Percentiles rank a stretch among this genome's conserved stretches.
Evolutionary conservation across 2,329 filamentous ascomycete genomes (phyloP).

Genomic region (Colletotrichum phormii): DNA sequence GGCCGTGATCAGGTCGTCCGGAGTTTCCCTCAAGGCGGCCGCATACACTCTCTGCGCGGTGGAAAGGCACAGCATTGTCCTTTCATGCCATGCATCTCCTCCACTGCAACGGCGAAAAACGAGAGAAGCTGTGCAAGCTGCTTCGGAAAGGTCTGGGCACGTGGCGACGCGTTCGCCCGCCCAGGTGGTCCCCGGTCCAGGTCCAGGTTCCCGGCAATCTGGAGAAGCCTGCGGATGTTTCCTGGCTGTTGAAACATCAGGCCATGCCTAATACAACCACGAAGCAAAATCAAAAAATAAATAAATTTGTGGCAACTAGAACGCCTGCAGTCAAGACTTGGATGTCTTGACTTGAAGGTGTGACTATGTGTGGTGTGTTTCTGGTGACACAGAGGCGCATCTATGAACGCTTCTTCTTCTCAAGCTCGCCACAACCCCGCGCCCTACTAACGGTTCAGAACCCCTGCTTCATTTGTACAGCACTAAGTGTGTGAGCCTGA

Average conservation of each 20-base stretch:
- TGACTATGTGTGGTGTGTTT: neutral
- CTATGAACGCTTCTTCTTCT: constrained; percentile 8
- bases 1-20: constrained; percentile 11
- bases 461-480: constrained; percentile 1
- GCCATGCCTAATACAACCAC: constrained; percentile 18
- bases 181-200: neutral
- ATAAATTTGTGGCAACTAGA: constrained; percentile 5
- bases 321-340: neutral
- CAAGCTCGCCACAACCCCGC: constrained; percentile 16
- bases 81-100: neutral
- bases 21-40: constrained; percentile 11
- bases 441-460: neutral
- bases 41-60: neutral
- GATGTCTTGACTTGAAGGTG: constrained; percentile 9
- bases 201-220: constrained; percentile 20
- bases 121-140: constrained; percentile 6
- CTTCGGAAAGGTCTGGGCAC: constrained; percentile 8
- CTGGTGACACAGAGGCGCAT: constrained; percentile 15
- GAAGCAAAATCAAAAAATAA: neutral
- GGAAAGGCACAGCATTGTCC: neutral
- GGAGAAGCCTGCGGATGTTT: constrained; percentile 16
- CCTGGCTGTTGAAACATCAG: constrained; percentile 22
- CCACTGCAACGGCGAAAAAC: neutral
- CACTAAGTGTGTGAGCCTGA: constrained; percentile 12
- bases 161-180: constrained; percentile 9